A percentile compares a stretch with the other conserved stretches of the same genome.
Evolutionary conservation across 1,284 basidiomycete species (phyloP).

Genomic region (Trametes versicolor): DNA sequence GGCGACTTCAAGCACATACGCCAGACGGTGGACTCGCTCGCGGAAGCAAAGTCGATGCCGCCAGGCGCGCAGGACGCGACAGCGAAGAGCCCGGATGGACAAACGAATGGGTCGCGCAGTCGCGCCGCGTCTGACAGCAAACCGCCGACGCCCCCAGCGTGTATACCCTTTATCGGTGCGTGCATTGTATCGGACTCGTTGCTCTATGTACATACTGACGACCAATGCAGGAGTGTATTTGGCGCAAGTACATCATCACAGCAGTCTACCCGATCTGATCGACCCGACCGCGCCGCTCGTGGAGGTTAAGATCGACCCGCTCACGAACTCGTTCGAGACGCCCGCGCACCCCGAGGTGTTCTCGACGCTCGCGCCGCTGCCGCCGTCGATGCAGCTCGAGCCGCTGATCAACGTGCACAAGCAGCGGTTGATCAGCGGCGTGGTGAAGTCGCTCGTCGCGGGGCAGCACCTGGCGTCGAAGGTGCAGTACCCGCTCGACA

Average conservation of each 20-base stretch:
- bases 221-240: constrained; percentile 73
- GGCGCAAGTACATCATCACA: constrained; percentile 73
- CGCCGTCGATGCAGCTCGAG: constrained; percentile 79
- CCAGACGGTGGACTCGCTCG: constrained; percentile 68
- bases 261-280: constrained; percentile 80
- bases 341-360: constrained; percentile 83
- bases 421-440: constrained; percentile 80
- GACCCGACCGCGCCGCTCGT: constrained; percentile 84
- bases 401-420: constrained; percentile 91
- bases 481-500: constrained; percentile 75
- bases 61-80: constrained; percentile 58
- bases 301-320: constrained; percentile 69
- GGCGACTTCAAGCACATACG: constrained; percentile 85
- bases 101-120: constrained; percentile 47
- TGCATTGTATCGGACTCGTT: constrained; percentile 13
- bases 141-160: constrained; percentile 55
- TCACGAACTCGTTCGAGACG: constrained; percentile 68
- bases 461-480: constrained; percentile 84
- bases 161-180: constrained; percentile 84
- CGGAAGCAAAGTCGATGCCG: constrained; percentile 69
- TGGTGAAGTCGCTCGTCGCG: constrained; percentile 80
- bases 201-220: constrained; percentile 6
- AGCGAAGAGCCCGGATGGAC: constrained; percentile 56
- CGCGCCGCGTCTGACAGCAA: constrained; percentile 58
- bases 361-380: constrained; percentile 72